phyloP scores from a whole-genome alignment of 1,284 basidiomycete genomes.

The Sutorius eximius region DNA sequence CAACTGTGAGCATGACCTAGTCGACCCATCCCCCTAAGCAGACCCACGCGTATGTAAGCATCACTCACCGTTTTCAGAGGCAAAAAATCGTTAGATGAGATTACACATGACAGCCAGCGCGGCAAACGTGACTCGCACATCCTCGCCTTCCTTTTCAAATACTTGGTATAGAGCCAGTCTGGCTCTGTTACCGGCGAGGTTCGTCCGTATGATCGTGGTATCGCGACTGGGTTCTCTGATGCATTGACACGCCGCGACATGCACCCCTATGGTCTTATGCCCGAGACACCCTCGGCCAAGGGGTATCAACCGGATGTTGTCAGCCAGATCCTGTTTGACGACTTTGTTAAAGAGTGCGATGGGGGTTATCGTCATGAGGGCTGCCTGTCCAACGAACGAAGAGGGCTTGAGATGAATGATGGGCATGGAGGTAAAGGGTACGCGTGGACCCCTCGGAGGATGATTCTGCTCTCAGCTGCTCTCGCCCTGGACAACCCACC shows the following conservation, averaged over 20 bases:
- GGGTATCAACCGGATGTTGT: slow-evolving; percentile 53
- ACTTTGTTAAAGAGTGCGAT: slow-evolving; percentile 70
- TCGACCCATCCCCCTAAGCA: background rate
- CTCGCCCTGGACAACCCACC: slow-evolving; percentile 64
- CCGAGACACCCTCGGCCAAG: slow-evolving; percentile 54
- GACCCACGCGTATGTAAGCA: background rate
- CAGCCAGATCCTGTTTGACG: slow-evolving; percentile 66
- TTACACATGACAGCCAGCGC: slow-evolving; percentile 82
- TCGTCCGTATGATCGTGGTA: slow-evolving; percentile 77
- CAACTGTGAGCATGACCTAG: slow-evolving; percentile 53
- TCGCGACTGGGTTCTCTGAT: slow-evolving; percentile 78
- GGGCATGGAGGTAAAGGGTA: background rate
- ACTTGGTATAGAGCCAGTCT: slow-evolving; percentile 68
- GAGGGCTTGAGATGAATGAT: slow-evolving; percentile 1
- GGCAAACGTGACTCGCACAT: slow-evolving; percentile 69
- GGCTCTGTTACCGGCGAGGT: slow-evolving; percentile 78
- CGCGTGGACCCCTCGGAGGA: slow-evolving; percentile 60
- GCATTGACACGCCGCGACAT: slow-evolving; percentile 84
- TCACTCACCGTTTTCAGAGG: slow-evolving; percentile 69
- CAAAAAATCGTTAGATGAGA: slow-evolving; percentile 82
- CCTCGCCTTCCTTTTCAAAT: slow-evolving; percentile 58
- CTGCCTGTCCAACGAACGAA: slow-evolving; percentile 46
- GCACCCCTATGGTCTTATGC: slow-evolving; percentile 70
- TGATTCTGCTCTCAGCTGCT: slow-evolving; percentile 57
- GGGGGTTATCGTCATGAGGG: slow-evolving; percentile 67